Evolutionary conservation across 306 rosid genomes (phyloP), one percentile per base, ranked within the genome.

Genomic region (Rosa lucieae): DNA sequence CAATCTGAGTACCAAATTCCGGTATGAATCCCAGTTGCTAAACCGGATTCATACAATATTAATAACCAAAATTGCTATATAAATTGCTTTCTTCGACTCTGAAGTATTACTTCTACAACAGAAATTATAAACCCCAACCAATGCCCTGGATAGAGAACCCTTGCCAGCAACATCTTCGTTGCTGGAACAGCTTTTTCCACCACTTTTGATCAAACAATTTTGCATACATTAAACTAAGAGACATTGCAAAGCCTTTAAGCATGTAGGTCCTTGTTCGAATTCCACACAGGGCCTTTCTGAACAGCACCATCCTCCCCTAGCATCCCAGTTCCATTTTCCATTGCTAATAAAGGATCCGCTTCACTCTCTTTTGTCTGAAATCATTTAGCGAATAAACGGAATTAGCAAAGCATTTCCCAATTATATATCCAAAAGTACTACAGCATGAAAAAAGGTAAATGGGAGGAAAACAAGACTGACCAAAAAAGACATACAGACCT

Each of bases 331-430:
- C 92, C 94, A 75, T 70, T 86, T 82, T 92, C 98, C 69, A 79
- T 88, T 35, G 65, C 73, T 35, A 94, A 72, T 42, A 92, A 88
- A 63, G 97, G 89, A 86, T 92, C 97, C 18, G 84, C 76, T 77
- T 94, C 98, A 53, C 79, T 86, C 73, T 92, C 98, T 76, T 86
- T 92, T 12, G 74, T 89, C 98, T 94, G 75, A 1, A 83, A 83
- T 66, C 56, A 68, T 15, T 58, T 17, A 21, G 59, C 6, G 69
- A 15, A 68, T 32, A 49, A 67, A 20, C 20, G 76, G 71, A 63
- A 13, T 72, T 69, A 82, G 61, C 48, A 65, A 56, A 55, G 47
- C n/a, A 73, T 2, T 73, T 55, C 74, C 52, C 23, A 17, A 46
- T 7, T 2, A 6, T 70, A 70, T 21, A 70, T 70, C 40, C 40